Evolutionary conservation across 768 basidiomycete species (phyloP), one percentile per base, ranked within the genome.

Genomic region (Termitomyces sp.): DNA sequence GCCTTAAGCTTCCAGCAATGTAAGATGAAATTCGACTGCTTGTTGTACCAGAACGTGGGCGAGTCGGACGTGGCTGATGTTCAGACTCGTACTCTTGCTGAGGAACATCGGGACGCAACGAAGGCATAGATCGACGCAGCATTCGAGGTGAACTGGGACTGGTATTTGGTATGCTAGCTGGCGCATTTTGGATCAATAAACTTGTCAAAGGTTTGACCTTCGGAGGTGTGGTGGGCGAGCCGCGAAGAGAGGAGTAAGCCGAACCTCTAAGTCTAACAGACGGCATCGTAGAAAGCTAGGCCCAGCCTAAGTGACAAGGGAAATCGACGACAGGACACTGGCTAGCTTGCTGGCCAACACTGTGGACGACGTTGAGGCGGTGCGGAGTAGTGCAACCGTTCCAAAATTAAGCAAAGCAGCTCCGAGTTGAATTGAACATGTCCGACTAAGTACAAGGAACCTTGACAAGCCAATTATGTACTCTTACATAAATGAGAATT

Each of bases 241-340:
- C 68, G 12, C 64, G 58, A 33, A 72, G 64, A 37, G 63, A 60
- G n/a, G 68, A 66, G 61, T 75, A 75, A 11, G 69, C 61, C 31
- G 68, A 69, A 20, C 71, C 69, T 67, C 70, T 77, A 55, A 83
- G 72, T 64, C 79, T 75, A 56, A 83, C 73, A 42, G 82, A 83
- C 39, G 81, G 80, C 80, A 82, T 81, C 31, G 54, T 53, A 36
- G 3, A n/a, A 44, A 12, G 33, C 30, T 8, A 18, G 27, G 30
- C 31, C n/a, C 33, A 46, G 22, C 16, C 22, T 15, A 15, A 8
- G 13, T 33, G 46, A 20, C 48, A 18, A 51, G 36, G 24, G 41
- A 22, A 22, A 24, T 15, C n/a, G 16, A 16, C 6, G 37, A 47
- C 12, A 34, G n/a, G 48, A 22, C 15, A 39, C 52, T 46, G 27